These are phyloP conservation scores for Amanita muscaria DNA, from an alignment of 768 basidiomycete genomes.

Conservation along the genomic window DNA sequence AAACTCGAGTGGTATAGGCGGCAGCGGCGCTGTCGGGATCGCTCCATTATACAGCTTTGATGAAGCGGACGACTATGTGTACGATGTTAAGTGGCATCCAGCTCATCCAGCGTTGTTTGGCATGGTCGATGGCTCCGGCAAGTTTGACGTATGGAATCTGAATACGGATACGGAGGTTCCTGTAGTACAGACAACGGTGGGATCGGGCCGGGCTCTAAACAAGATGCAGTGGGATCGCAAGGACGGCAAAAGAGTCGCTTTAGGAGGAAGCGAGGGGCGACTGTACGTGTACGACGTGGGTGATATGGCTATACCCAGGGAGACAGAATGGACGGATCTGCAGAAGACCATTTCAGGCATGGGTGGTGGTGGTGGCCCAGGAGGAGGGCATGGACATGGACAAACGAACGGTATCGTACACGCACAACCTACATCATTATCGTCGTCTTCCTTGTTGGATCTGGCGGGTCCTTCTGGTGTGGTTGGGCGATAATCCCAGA, in stretches of 20 bases:
- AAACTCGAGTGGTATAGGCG: slow-evolving; percentile 1
- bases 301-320: slow-evolving; percentile 80
- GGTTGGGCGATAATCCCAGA: slow-evolving; percentile 1
- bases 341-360: slow-evolving; percentile 79
- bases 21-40: slow-evolving; percentile 23
- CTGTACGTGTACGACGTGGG: slow-evolving; percentile 94
- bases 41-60: slow-evolving; percentile 88
- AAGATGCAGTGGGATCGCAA: slow-evolving; percentile 94
- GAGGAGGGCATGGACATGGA: background rate
- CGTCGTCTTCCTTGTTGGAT: slow-evolving; percentile 6
- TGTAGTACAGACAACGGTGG: slow-evolving; percentile 76
- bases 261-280: slow-evolving; percentile 89
- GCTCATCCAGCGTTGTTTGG: slow-evolving; percentile 91
- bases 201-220: slow-evolving; percentile 80
- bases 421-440: slow-evolving; percentile 1
- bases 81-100: slow-evolving; percentile 98
- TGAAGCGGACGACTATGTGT: slow-evolving; percentile 97
- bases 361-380: slow-evolving; percentile 37
- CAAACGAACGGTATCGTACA: slow-evolving; percentile 36
- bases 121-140: slow-evolving; percentile 88
- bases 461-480: background rate
- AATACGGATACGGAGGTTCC: slow-evolving; percentile 97
- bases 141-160: slow-evolving; percentile 96
- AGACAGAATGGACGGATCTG: slow-evolving; percentile 90
- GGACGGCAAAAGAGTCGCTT: slow-evolving; percentile 80